Base-by-base conservation (phyloP, 208 protist genomes). In the Crithidia acanthocephali region DNA sequence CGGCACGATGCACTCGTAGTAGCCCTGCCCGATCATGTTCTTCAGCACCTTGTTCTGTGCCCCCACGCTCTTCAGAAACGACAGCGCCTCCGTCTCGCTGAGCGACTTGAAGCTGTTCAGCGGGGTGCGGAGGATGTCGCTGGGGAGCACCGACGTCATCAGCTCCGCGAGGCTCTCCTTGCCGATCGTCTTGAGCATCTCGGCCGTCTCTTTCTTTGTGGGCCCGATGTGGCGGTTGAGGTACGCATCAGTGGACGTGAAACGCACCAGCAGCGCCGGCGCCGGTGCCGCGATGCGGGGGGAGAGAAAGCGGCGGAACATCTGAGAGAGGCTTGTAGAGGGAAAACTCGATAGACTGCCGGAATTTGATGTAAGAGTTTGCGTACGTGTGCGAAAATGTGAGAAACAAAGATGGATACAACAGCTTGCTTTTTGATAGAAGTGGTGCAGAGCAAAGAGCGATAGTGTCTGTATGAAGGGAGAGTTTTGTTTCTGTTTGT, bases 21-120 rank as follows among this genome's bases (percentile, higher is more conserved):
- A 98, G 20, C 95, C 95, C 72, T 95, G 87, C 16, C 95, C 96
- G 75, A 98, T 97, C 79, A 97, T 97, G 62, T 74, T 94, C 74
- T 97, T 97, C 25, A 88, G 47, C 0, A 98, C 61, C 59, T 90
- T 86, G 76, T 99, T 99, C 48, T 95, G 82, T 16, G 56, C 66
- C 16, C 81, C 80, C 27, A 85, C 62, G 11, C 50, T 79, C 61
- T 73, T 84, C 18, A 98, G 71, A 42, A 86, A 71, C 1, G 71
- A 65, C 18, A 98, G 78, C 5, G 84, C 64, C 63, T 97, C 86
- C 32, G 73, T 82, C 72, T 98, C 95, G 57, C 83, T 86, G 18
- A 90, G 59, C 16, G 86, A 48, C n/a, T 83, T 44, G 62, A 80
- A 77, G 27, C 63, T 76, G 60, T 75, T 80, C 40, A 95, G 42